Percentiles rank a stretch among this genome's conserved stretches.
These are phyloP conservation scores for Canariomyces notabilis DNA, from an alignment of 2,329 filamentous ascomycete genomes.

Conservation along the genomic window DNA sequence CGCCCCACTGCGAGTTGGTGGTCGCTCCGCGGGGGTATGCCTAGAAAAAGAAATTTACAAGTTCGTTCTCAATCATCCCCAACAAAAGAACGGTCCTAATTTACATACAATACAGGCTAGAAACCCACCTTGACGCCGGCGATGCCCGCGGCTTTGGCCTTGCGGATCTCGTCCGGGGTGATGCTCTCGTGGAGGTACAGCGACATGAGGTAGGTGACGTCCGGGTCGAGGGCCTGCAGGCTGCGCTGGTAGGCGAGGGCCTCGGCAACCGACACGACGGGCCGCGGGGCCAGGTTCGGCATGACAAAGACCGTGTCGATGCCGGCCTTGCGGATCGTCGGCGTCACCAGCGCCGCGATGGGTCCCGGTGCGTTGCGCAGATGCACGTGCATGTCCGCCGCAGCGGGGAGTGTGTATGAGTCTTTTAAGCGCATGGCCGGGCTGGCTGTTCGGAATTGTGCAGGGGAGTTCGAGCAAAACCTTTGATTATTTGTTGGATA, in stretches of 20 bases:
- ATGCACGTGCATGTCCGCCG: conserved; percentile 68
- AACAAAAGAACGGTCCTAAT: neutral
- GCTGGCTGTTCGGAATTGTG: neutral
- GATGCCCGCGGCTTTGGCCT: conserved; percentile 69
- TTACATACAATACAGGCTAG: conserved; percentile 19
- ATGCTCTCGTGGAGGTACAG: conserved; percentile 42
- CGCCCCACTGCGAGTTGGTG: conserved; percentile 64
- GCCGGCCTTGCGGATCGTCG: conserved; percentile 53
- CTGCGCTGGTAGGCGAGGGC: conserved; percentile 62
- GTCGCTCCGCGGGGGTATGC: conserved; percentile 46
- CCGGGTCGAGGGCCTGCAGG: conserved; percentile 55
- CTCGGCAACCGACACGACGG: conserved; percentile 55
- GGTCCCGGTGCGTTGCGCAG: conserved; percentile 56
- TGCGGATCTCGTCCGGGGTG: conserved; percentile 46
- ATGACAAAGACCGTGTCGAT: conserved; percentile 58
- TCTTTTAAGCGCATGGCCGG: conserved; percentile 33
- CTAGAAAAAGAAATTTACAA: too few relatives aligned
- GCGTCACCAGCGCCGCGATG: conserved; percentile 54
- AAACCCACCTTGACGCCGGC: conserved; percentile 56
- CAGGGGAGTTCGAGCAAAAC: too few relatives aligned
- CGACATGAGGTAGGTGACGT: conserved; percentile 68
- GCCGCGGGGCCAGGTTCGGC: conserved; percentile 59
- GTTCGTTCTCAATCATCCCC: too few relatives aligned
- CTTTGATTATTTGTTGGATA: too few relatives aligned
- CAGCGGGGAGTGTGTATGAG: conserved; percentile 51